Base-by-base conservation (phyloP, 495 filamentous ascomycete genomes). In the Hypoxylon cercidicola region DNA sequence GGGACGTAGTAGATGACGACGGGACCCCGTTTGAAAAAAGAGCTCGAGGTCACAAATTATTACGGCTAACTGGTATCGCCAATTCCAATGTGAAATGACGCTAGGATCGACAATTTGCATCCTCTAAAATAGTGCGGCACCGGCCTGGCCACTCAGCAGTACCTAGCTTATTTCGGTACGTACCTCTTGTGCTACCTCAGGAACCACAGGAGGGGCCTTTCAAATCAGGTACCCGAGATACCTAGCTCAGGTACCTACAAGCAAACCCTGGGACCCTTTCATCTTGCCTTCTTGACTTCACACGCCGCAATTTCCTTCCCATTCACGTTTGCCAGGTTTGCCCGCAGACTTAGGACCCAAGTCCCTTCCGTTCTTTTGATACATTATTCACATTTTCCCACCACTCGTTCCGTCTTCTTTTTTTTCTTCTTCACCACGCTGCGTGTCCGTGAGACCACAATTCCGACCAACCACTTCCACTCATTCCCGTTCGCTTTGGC, bases 321-420 rank as follows among this genome's bases (percentile, higher is more conserved):
- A 32, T 57, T 23, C 21, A 44, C 39, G 44, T 20, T 39, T 34
- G 25, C 46, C 21, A 44, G 39, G 44, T 20, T 39, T 34, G 25
- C 46, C 23, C 20, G n/a, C 30, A 57, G 37, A 28, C 40, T 44
- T 20, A 55, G 55, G 55, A n/a, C n/a, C 45, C 45, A 55, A 40
- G 56, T 44, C 57, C 48, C 52, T 32, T 55, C 60, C 60, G 45
- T 56, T 64, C 62, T 66, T 64, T 69, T 57, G 69, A 65, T 75
- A 72, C 70, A 68, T 74, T 54, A 64, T 68, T 63, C 69, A 68
- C 70, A 60, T 72, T 75, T 57, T 57, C 60, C 58, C 69, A 44
- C 47, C 58, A 55, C 46, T 68, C 53, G 55, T 45, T 43, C 55
- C 47, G 45, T 68, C 68, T 71, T 62, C n/a, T n/a, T 51, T 66